Percentiles rank a stretch among this genome's conserved stretches.
These are phyloP conservation scores for Lentinula lateritia DNA, from an alignment of 768 basidiomycete species.

Conservation along the genomic window DNA sequence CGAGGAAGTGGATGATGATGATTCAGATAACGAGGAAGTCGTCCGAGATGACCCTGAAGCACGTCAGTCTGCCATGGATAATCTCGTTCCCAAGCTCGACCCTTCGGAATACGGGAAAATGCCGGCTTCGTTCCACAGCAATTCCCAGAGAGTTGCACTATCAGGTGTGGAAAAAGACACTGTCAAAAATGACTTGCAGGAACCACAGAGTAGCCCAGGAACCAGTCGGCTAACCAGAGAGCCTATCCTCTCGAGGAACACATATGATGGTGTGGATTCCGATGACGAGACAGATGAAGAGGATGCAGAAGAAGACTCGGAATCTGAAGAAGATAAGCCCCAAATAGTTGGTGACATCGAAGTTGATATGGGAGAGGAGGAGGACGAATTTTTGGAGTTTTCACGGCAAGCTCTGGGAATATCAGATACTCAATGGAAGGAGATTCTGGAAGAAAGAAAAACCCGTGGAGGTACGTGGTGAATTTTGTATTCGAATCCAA, in stretches of 20 bases:
- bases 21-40: conserved; percentile 38
- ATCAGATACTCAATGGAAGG: conserved; percentile 79
- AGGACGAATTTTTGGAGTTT: conserved; percentile 94
- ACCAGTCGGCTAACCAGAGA: conserved; percentile 49
- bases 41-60: conserved; percentile 27
- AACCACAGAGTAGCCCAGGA: conserved; percentile 6
- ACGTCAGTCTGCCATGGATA: conserved; percentile 66
- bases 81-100: conserved; percentile 74
- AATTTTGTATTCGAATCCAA: neutral
- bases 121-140: conserved; percentile 63
- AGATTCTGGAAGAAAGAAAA: conserved; percentile 77
- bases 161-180: conserved; percentile 38
- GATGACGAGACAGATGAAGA: conserved; percentile 76
- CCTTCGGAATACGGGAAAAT: conserved; percentile 87
- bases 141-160: conserved; percentile 62
- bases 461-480: conserved; percentile 70
- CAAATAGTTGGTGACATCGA: conserved; percentile 81
- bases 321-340: conserved; percentile 77
- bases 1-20: conserved; percentile 51
- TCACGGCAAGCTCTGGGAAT: conserved; percentile 90
- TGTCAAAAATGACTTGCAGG: conserved; percentile 21
- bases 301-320: conserved; percentile 47
- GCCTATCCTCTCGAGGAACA: conserved; percentile 76
- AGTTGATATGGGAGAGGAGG: conserved; percentile 88
- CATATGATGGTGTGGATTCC: conserved; percentile 90